Percentiles rank a stretch among this genome's conserved stretches.
Evolutionary conservation across 1,284 basidiomycete genomes (phyloP).

Genomic region (Tylopilus sp.): DNA sequence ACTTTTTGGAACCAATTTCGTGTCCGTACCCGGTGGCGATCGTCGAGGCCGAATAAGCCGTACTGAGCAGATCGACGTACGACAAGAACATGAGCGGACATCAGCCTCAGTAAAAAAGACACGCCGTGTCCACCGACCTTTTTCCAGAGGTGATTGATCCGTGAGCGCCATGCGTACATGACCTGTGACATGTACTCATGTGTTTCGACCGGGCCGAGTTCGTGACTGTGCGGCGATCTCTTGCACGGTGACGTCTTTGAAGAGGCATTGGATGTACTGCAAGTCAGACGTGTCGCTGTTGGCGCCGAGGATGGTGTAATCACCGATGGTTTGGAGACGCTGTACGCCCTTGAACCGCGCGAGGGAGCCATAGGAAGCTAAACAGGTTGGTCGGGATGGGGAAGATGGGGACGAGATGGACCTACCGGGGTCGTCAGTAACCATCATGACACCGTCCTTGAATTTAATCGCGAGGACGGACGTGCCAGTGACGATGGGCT

Average conservation of each 20-base stretch:
- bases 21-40: slow-evolving; percentile 92
- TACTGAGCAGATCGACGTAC: slow-evolving; percentile 97
- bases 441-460: slow-evolving; percentile 98
- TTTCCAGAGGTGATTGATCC: slow-evolving; percentile 98
- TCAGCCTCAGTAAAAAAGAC: slow-evolving; percentile 1
- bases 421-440: slow-evolving; percentile 96
- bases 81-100: slow-evolving; percentile 80
- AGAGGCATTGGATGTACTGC: slow-evolving; percentile 89
- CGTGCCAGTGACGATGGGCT: slow-evolving; percentile 97
- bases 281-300: slow-evolving; percentile 99
- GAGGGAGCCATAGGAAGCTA: slow-evolving; percentile 97
- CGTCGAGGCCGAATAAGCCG: slow-evolving; percentile 94
- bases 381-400: slow-evolving; percentile 4
- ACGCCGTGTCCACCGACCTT: slow-evolving; percentile 56
- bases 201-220: slow-evolving; percentile 87
- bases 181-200: slow-evolving; percentile 94
- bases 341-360: slow-evolving; percentile 97
- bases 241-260: slow-evolving; percentile 80
- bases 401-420: slow-evolving; percentile 9
- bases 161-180: slow-evolving; percentile 91
- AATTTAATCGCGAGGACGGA: slow-evolving; percentile 95
- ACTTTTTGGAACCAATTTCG: no score
- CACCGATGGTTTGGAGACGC: slow-evolving; percentile 89
- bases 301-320: slow-evolving; percentile 90
- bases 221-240: slow-evolving; percentile 90